A percentile compares a stretch with the other conserved stretches of the same genome.
Evolutionary conservation across 2,329 filamentous ascomycete genomes (phyloP).

Genomic region (Stachybotrys chlorohalonatus): DNA sequence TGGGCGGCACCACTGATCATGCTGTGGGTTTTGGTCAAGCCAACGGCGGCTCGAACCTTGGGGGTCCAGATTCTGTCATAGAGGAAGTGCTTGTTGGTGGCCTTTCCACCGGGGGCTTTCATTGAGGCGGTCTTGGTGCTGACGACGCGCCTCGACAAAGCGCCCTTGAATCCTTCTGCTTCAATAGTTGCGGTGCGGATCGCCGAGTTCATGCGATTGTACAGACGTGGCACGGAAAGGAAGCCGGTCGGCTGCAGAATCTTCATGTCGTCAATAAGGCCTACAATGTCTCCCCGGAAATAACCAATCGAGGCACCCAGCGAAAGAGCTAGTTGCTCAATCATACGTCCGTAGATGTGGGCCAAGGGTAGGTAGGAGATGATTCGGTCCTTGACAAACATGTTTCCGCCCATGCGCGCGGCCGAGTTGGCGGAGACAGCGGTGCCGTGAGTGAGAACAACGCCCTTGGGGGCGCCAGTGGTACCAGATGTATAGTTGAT

Average conservation of each 20-base stretch:
- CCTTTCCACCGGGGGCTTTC: constrained; percentile 60
- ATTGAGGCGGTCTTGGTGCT: constrained; percentile 72
- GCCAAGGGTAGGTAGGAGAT: constrained; percentile 89
- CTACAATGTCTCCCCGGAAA: constrained; percentile 84
- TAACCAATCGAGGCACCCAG: constrained; percentile 73
- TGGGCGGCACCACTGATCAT: constrained; percentile 89
- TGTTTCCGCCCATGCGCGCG: constrained; percentile 45
- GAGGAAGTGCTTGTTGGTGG: constrained; percentile 68
- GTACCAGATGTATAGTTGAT: constrained; percentile 90
- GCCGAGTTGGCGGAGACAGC: constrained; percentile 64
- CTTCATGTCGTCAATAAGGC: constrained; percentile 87
- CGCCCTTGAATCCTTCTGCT: constrained; percentile 69
- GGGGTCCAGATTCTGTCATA: constrained; percentile 86
- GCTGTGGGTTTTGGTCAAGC: constrained; percentile 60
- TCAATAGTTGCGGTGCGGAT: constrained; percentile 74
- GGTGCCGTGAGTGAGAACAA: constrained; percentile 72
- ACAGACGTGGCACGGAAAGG: constrained; percentile 83
- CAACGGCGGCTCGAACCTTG: constrained; percentile 77
- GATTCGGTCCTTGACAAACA: constrained; percentile 48
- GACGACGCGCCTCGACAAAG: constrained; percentile 72
- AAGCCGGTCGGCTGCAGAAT: constrained; percentile 73
- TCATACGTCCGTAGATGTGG: constrained; percentile 84
- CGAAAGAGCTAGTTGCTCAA: constrained; percentile 67
- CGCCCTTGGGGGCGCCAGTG: constrained; percentile 74
- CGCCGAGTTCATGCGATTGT: constrained; percentile 79